Evolutionary conservation across 768 basidiomycete genomes (phyloP).

Genomic region (Lactarius indigo): DNA sequence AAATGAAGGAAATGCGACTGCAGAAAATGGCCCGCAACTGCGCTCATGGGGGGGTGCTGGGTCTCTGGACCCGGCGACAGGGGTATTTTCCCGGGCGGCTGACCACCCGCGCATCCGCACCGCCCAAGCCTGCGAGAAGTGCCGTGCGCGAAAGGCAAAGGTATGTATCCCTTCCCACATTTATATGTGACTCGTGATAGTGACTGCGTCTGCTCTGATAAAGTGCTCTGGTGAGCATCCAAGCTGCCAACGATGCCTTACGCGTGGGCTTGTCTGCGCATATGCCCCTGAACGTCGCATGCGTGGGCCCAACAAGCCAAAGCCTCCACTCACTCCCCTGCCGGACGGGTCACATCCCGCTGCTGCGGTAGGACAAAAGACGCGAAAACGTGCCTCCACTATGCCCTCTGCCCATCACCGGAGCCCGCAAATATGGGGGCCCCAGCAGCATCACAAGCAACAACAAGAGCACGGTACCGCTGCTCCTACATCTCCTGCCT

Average conservation of each 20-base stretch:
- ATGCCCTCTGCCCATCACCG: constrained; percentile 16
- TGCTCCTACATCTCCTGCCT: constrained; percentile 12
- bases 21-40: background rate
- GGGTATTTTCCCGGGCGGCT: constrained; percentile 61
- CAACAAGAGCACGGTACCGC: background rate
- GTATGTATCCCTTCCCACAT: constrained; percentile 35
- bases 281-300: constrained; percentile 66
- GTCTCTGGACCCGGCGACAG: constrained; percentile 59
- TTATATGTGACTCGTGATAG: background rate
- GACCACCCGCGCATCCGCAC: constrained; percentile 67
- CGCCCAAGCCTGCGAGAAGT: constrained; percentile 73
- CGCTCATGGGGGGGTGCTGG: constrained; percentile 37
- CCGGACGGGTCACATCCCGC: background rate
- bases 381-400: constrained; percentile 18
- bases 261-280: constrained; percentile 56
- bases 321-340: constrained; percentile 24
- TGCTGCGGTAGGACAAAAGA: constrained; percentile 1
- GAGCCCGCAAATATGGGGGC: background rate
- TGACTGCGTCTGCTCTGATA: background rate
- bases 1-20: background rate
- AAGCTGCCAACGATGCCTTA: constrained; percentile 59
- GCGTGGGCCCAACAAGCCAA: constrained; percentile 59
- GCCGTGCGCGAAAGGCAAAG: constrained; percentile 70
- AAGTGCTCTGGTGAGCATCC: constrained; percentile 75
- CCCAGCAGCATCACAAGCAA: background rate